phyloP scores from a whole-genome alignment of 1,139 yeast genomes.

The Blastobotrys persicus region DNA sequence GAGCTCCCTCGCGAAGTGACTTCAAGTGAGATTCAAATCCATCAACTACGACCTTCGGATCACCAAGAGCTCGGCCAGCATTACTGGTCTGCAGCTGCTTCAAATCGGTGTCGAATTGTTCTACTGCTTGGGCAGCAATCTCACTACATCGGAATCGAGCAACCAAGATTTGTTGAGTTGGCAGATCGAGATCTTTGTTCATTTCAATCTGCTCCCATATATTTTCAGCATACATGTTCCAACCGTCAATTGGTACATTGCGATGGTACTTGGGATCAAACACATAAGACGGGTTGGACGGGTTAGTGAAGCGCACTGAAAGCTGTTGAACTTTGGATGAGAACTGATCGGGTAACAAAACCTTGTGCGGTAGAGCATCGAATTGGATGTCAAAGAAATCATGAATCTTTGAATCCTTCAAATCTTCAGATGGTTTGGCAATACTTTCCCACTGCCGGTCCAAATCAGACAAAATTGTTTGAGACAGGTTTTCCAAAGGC shows the following conservation, averaged over 20 bases:
- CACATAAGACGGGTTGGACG: slow-evolving; percentile 37
- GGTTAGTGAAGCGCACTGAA: slow-evolving; percentile 54
- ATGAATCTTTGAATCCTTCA: slow-evolving; percentile 51
- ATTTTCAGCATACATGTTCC: slow-evolving; percentile 87
- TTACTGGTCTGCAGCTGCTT: slow-evolving; percentile 22
- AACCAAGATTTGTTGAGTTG: slow-evolving; percentile 92
- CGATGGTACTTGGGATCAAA: slow-evolving; percentile 78
- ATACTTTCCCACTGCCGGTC: slow-evolving; percentile 73
- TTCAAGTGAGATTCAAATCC: slow-evolving; percentile 34
- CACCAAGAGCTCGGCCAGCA: slow-evolving; percentile 23
- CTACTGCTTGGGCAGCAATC: slow-evolving; percentile 55
- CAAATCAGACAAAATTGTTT: slow-evolving; percentile 68
- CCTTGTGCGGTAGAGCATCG: slow-evolving; percentile 79
- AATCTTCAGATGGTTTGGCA: slow-evolving; percentile 55
- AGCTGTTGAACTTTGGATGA: slow-evolving; percentile 57
- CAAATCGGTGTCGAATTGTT: slow-evolving; percentile 42
- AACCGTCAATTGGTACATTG: slow-evolving; percentile 88
- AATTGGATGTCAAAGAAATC: slow-evolving; percentile 87
- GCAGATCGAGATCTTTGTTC: slow-evolving; percentile 90
- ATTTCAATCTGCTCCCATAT: slow-evolving; percentile 94
- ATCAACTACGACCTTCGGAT: slow-evolving; percentile 25
- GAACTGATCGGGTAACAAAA: slow-evolving; percentile 75
- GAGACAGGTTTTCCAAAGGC: slow-evolving; percentile 68
- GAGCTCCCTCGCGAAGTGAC: slow-evolving; percentile 36
- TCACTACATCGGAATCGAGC: slow-evolving; percentile 96